Conservation (phyloP, 164 flowering plant species). For the Chimonanthus praecox region DNA sequence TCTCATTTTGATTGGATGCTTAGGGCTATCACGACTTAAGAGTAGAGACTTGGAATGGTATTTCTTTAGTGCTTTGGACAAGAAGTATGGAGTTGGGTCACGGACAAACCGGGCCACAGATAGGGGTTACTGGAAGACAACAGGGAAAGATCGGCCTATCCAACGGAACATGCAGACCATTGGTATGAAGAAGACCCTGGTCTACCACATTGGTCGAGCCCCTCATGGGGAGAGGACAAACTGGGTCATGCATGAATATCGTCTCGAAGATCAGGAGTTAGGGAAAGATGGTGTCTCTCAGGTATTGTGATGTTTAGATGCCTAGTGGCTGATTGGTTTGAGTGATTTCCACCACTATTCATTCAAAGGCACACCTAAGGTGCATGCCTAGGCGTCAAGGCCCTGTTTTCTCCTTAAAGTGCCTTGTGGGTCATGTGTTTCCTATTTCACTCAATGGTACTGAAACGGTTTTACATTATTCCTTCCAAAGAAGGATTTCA, state of each 20-base stretch:
- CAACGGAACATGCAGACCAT: conserved; percentile 22
- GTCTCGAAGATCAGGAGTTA: conserved; percentile 41
- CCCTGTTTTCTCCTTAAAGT: too few relatives aligned
- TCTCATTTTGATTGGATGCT: neutral
- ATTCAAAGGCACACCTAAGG: too few relatives aligned
- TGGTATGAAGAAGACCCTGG: conserved; percentile 81
- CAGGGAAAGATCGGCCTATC: conserved; percentile 67
- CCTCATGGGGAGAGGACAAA: conserved; percentile 62
- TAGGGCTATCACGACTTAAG: conserved; percentile 24
- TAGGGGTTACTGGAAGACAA: conserved; percentile 83
- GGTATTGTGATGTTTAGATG: conserved; percentile 22
- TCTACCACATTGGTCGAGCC: conserved; percentile 63
- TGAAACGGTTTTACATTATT: neutral
- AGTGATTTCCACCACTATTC: neutral
- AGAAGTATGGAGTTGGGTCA: conserved; percentile 60
- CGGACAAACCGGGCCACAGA: conserved; percentile 61
- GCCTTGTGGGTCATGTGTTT: neutral
- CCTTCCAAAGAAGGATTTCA: neutral
- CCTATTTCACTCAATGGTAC: neutral
- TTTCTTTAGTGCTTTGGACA: conserved; percentile 64
- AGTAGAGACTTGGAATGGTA: conserved; percentile 78
- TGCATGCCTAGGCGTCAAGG: too few relatives aligned
- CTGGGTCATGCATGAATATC: conserved; percentile 89
- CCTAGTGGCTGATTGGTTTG: neutral
- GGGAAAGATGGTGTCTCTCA: conserved; percentile 36